Evolutionary conservation across 139 green algal species (phyloP).

Genomic region (Pycnococcus provasolii): DNA sequence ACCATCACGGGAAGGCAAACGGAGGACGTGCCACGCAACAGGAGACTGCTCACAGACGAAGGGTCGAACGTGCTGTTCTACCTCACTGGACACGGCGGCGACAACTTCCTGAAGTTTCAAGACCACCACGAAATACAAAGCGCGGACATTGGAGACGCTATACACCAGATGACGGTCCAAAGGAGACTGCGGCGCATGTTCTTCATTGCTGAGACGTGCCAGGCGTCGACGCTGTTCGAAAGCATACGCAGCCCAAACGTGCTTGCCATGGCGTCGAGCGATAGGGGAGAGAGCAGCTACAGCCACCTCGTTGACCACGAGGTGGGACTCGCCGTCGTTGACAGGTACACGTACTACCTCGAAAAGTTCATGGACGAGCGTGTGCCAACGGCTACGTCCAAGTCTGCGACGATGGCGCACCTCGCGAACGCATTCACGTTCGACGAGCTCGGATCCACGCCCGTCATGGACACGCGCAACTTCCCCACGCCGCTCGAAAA

Average conservation of each 20-base stretch:
- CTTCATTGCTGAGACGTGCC: slow-evolving; percentile 85
- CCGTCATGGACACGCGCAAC: not conserved
- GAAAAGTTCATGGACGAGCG: slow-evolving; percentile 51
- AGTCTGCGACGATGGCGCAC: slow-evolving; percentile 32
- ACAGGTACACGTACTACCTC: slow-evolving; percentile 55
- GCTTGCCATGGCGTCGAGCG: slow-evolving; percentile 47
- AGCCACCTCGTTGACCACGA: slow-evolving; percentile 46
- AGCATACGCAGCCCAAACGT: slow-evolving; percentile 45
- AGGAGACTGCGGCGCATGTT: slow-evolving; percentile 71
- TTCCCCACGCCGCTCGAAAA: slow-evolving; percentile 16
- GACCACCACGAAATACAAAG: slow-evolving; percentile 34
- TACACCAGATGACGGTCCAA: slow-evolving; percentile 56
- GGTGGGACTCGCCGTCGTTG: slow-evolving; percentile 54
- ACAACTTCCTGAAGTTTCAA: slow-evolving; percentile 97
- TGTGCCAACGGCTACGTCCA: slow-evolving; percentile 31
- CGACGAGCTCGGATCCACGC: not conserved
- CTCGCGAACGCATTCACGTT: slow-evolving; percentile 26
- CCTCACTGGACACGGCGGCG: slow-evolving; percentile 50
- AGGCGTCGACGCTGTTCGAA: slow-evolving; percentile 54
- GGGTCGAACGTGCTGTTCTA: slow-evolving; percentile 72
- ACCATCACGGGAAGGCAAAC: slow-evolving; percentile 59
- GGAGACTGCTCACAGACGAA: slow-evolving; percentile 59
- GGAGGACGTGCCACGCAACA: not conserved
- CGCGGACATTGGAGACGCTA: slow-evolving; percentile 39
- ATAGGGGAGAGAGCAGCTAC: slow-evolving; percentile 53